A percentile compares a stretch with the other conserved stretches of the same genome.
These are phyloP conservation scores for Saturnispora diversa DNA, from an alignment of 805 yeast species.

Conservation along the genomic window DNA sequence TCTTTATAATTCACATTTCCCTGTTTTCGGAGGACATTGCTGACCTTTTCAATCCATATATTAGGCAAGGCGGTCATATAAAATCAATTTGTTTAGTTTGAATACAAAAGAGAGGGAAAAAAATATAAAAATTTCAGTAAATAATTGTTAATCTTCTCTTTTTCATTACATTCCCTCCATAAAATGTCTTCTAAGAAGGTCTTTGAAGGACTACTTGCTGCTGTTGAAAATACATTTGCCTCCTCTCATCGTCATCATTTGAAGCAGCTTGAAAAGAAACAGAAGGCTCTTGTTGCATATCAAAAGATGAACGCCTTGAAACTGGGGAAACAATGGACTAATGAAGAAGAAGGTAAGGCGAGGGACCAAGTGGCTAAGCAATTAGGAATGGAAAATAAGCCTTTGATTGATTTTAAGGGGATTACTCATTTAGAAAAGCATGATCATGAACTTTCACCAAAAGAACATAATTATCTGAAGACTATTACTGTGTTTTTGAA, in stretches of 20 bases:
- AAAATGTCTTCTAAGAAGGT: slow-evolving; percentile 10
- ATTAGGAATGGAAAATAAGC: slow-evolving; percentile 22
- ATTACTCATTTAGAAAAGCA: slow-evolving; percentile 25
- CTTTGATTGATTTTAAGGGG: slow-evolving; percentile 22
- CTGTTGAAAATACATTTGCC: slow-evolving; percentile 33
- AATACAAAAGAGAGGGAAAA: too few species aligned
- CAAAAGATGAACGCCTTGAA: slow-evolving; percentile 39
- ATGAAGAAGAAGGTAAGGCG: slow-evolving; percentile 29
- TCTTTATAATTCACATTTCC: background rate
- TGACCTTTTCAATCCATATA: slow-evolving; percentile 1
- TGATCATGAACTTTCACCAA: slow-evolving; percentile 14
- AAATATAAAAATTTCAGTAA: too few species aligned
- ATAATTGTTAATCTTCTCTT: too few species aligned
- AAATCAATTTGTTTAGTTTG: too few species aligned
- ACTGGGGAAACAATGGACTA: slow-evolving; percentile 29
- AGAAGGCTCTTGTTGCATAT: slow-evolving; percentile 40
- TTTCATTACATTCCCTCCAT: slow-evolving; percentile 11
- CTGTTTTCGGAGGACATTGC: background rate
- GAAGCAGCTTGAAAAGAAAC: slow-evolving; percentile 35
- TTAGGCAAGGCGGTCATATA: too few species aligned
- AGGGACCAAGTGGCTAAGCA: slow-evolving; percentile 29
- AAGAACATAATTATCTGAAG: slow-evolving; percentile 35
- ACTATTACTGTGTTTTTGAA: slow-evolving; percentile 57
- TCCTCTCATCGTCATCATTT: slow-evolving; percentile 33
- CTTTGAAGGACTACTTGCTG: slow-evolving; percentile 20